Evolutionary conservation across 2,329 filamentous ascomycete genomes (phyloP), one percentile per base, ranked within the genome.

Genomic region (Lasiodiplodia theobromae): DNA sequence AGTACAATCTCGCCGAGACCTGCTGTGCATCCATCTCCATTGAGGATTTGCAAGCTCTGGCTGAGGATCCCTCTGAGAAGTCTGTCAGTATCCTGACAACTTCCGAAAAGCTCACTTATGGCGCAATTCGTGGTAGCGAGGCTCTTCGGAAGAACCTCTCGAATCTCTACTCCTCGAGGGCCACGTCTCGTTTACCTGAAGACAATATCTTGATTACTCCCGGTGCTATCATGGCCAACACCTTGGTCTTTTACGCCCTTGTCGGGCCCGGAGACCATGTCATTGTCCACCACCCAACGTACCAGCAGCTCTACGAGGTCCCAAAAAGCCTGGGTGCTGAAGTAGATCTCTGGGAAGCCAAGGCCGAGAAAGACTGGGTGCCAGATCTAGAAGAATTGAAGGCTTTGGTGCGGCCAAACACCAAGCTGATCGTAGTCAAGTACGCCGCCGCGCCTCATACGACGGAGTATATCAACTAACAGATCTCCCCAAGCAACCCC

Each of bases 201-300:
- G 88, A 93, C 18, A 89, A 91, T 73, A 85, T 97, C 51, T 79
- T 96, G 66, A 89, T 95, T 69, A 93, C 92, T 0, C 88, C 91
- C 37, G 94, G 94, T 11, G 93, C 92, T 16, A 96, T 96, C 63
- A 86, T 88, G 6, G 93, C 93, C n/a, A 97, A 97, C 75, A 92
- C 93, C 73, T 81, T 96, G n/a, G 82, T 89, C 2, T 86, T 96
- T 8, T 94, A 94, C 77, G 84, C 90, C 0, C 83, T 96, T 7
- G 77, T 96, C 2, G 87, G 88, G 0, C 87, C 89, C 0, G 91
- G 89, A 0, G 92, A 97, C 75, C 93, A 97, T 83, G 91, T 95
- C 57, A 86, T 97, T 69, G 96, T 92, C 74, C 91, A 96, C 69
- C 92, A 94, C 76, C 93, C 94, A 14, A 95, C 92, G 0, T 96